phyloP scores from a whole-genome alignment of 1,284 basidiomycete genomes.

The Apiotrichum domesticum region DNA sequence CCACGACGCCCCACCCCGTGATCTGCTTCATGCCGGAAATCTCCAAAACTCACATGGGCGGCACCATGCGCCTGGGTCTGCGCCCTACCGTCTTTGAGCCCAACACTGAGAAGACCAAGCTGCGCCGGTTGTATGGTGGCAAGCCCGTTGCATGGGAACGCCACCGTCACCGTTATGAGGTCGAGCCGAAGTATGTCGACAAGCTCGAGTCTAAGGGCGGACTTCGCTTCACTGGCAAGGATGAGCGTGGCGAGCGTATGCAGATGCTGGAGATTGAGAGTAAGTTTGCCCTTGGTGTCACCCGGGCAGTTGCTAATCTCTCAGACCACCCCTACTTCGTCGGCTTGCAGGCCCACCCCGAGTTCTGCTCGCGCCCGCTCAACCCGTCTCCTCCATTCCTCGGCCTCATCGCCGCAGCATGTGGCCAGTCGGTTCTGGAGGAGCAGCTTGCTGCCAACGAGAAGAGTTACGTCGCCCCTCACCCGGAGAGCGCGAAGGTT shows the following conservation, averaged over 20 bases:
- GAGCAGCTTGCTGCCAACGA: conserved; percentile 69
- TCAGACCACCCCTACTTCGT: conserved; percentile 92
- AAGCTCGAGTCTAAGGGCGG: conserved; percentile 62
- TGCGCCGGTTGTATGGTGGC: conserved; percentile 79
- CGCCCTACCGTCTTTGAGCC: conserved; percentile 85
- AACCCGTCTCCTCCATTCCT: conserved; percentile 98
- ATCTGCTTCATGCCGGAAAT: conserved; percentile 99
- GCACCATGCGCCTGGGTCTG: conserved; percentile 95
- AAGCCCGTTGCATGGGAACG: conserved; percentile 86
- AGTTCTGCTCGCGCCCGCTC: conserved; percentile 96
- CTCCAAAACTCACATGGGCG: conserved; percentile 94
- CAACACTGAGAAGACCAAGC: conserved; percentile 58
- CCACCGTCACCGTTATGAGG: conserved; percentile 95
- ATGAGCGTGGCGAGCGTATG: conserved; percentile 96
- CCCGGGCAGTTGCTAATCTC: neutral
- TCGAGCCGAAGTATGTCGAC: conserved; percentile 83
- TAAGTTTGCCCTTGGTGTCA: conserved; percentile 42
- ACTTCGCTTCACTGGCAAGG: conserved; percentile 81
- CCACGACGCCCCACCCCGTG: conserved; percentile 59
- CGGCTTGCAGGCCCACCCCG: conserved; percentile 93
- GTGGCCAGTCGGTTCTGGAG: conserved; percentile 57
- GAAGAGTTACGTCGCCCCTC: conserved; percentile 51
- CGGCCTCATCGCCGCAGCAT: conserved; percentile 86
- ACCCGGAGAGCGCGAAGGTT: conserved; percentile 48
- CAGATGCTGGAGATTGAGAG: conserved; percentile 85